Evolutionary conservation across 192 early-diverging fungal species (phyloP).

Genomic region (Allomyces javanicus): DNA sequence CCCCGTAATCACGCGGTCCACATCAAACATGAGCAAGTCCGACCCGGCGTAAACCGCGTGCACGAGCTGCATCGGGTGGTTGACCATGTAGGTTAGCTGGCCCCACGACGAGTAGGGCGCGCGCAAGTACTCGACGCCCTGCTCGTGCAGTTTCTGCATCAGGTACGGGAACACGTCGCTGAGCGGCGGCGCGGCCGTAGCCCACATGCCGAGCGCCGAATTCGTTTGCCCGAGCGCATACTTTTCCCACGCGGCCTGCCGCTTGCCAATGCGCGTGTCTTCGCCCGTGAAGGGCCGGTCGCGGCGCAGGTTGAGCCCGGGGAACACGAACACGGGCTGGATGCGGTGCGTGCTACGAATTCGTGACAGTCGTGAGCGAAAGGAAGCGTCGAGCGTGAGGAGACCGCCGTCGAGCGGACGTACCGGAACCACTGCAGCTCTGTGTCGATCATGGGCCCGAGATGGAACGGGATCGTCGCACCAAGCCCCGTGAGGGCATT

Average conservation of each 20-base stretch:
- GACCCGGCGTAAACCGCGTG: conserved; percentile 50
- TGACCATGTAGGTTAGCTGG: conserved; percentile 54
- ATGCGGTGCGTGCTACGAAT: conserved; percentile 32
- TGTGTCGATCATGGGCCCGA: conserved; percentile 36
- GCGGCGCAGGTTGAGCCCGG: conserved; percentile 39
- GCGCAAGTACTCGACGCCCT: conserved; percentile 49
- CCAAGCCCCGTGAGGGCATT: conserved; percentile 38
- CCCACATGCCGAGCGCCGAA: conserved; percentile 22
- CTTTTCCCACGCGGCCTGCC: conserved; percentile 47
- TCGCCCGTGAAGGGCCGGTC: conserved; percentile 46
- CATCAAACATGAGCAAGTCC: conserved; percentile 54
- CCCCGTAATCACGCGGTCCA: conserved; percentile 45
- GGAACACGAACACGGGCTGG: conserved; percentile 58
- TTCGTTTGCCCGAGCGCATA: conserved; percentile 37
- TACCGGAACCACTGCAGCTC: conserved; percentile 46
- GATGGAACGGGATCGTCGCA: conserved; percentile 39
- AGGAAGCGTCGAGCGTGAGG: background rate
- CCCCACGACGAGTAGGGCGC: conserved; percentile 63
- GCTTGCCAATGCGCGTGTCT: conserved; percentile 33
- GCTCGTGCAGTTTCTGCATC: conserved; percentile 42
- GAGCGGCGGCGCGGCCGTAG: conserved; percentile 22
- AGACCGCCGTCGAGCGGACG: background rate
- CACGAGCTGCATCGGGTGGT: conserved; percentile 43
- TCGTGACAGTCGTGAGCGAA: conserved; percentile 1
- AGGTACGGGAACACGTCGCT: conserved; percentile 44